Base-by-base conservation (phyloP, 129 eudicot species). In the Artemisia annua region DNA sequence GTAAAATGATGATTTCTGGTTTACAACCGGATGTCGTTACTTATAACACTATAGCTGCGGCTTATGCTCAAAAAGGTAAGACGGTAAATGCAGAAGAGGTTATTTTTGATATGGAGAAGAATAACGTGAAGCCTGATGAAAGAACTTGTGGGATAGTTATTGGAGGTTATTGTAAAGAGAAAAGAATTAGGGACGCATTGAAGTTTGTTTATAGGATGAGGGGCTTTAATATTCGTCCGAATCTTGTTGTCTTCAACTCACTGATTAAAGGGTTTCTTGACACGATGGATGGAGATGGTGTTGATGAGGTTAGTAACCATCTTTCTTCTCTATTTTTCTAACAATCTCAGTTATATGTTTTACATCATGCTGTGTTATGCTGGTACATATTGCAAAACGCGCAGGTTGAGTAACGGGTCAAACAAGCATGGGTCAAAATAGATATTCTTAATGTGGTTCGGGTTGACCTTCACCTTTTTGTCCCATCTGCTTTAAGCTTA, bases 201-300 rank as follows among this genome's bases (percentile, higher is more conserved):
- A 84, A 83, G 69, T 86, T 86, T 52, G 86, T 83, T 18, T 75
- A 86, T 77, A 69, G 67, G 75, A 86, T 86, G 91, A 83, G 66
- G 75, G 83, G 67, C 13, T 68, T 80, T 43, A 72, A 77, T 1
- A 56, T 81, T 53, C 71, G 55, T 17, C 91, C 88, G 3, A 86
- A 86, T 69, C 91, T 83, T 72, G 80, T 80, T 20, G 66, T 80
- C 8, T 54, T 81, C 81, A 86, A 83, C 67, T 77, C 91, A 16
- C 67, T 86, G 71, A 83, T 86, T 52, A 86, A 83, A 83, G 82
- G 86, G 26, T 83, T 83, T 43, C 62, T 83, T 17, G 85, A 80
- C 64, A 32, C 32, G n/a, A 50, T 72, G 32, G 82, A 86, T 70
- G 82, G 69, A 11, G 85, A 80, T 15, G 84, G 91, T 15, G 75